Percentiles rank a stretch among this genome's conserved stretches.
Evolutionary conservation across 768 basidiomycete genomes (phyloP).

Genomic region (Lentinus brumalis): DNA sequence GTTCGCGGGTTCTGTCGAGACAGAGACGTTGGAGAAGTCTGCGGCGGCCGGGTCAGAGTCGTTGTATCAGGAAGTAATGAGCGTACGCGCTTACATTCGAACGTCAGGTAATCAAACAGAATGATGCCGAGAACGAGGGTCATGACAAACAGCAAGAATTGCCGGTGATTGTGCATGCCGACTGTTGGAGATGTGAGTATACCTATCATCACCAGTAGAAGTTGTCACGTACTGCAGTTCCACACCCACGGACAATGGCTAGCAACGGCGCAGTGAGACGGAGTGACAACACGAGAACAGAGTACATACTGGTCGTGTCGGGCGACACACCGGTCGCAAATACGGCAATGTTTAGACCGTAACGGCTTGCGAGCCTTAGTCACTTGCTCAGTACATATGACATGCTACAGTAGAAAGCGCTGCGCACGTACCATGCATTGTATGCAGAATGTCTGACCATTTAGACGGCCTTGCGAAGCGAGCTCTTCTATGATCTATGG

Average conservation of each 20-base stretch:
- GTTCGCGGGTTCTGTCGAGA: constrained; percentile 37
- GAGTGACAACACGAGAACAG: not conserved
- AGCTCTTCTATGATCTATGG: constrained; percentile 85
- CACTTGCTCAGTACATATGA: not conserved
- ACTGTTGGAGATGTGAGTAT: constrained; percentile 46
- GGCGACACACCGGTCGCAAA: constrained; percentile 87
- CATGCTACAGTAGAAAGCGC: too few relatives aligned
- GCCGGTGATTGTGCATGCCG: constrained; percentile 91
- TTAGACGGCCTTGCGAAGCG: constrained; percentile 83
- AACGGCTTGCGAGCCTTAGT: constrained; percentile 81
- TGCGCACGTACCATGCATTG: constrained; percentile 76
- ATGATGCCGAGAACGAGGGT: constrained; percentile 81
- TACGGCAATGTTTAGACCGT: constrained; percentile 92
- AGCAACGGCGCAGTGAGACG: constrained; percentile 3
- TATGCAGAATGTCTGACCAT: constrained; percentile 96
- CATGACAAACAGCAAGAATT: constrained; percentile 91
- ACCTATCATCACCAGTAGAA: not conserved
- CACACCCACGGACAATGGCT: constrained; percentile 99
- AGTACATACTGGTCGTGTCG: constrained; percentile 87
- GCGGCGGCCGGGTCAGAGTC: not conserved
- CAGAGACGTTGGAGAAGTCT: constrained; percentile 58
- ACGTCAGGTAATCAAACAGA: constrained; percentile 83
- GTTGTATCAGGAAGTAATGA: not conserved
- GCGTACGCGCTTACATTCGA: constrained; percentile 61
- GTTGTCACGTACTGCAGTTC: constrained; percentile 79